Conservation (phyloP, 2,329 filamentous ascomycete species). For the Phialocephala sp. region DNA sequence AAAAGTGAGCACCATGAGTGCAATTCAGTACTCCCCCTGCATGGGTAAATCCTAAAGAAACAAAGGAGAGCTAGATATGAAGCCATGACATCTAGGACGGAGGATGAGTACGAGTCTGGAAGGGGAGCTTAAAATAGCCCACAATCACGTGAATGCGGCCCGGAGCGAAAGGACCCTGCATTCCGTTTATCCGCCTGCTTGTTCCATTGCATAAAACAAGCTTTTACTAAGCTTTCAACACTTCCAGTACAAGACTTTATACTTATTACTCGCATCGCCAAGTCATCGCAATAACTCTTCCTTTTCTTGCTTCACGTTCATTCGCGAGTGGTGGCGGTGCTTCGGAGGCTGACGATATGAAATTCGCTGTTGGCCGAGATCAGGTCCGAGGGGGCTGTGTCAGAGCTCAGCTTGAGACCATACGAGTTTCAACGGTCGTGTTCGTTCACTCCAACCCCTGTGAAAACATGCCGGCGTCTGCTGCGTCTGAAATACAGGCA, state of each 20-base stretch:
- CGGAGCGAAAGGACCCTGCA: slow-evolving; percentile 3
- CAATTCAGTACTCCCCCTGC: background rate
- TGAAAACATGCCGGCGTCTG: slow-evolving; percentile 1
- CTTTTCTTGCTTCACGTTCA: slow-evolving; percentile 6
- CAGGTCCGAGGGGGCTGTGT: slow-evolving; percentile 27
- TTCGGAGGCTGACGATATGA: slow-evolving; percentile 14
- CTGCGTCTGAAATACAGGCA: slow-evolving; percentile 12
- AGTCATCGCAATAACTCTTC: slow-evolving; percentile 5
- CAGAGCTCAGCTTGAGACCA: slow-evolving; percentile 25
- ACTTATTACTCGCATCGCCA: background rate
- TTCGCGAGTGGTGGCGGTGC: slow-evolving; percentile 5
- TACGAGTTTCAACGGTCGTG: slow-evolving; percentile 28
- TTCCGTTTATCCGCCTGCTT: background rate
- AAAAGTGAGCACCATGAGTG: background rate
- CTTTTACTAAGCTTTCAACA: slow-evolving; percentile 18
- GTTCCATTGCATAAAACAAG: slow-evolving; percentile 6
- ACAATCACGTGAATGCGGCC: background rate
- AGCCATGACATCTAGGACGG: background rate
- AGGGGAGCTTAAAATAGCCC: background rate
- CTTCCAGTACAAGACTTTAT: background rate
- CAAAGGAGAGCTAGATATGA: background rate
- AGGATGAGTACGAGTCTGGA: background rate
- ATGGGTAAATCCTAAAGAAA: background rate
- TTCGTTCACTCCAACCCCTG: slow-evolving; percentile 22
- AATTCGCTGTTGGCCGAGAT: slow-evolving; percentile 16